Evolutionary conservation across 2,329 filamentous ascomycete species (phyloP), one percentile per base, ranked within the genome.

Genomic region (Dryadomyces sulphureus): DNA sequence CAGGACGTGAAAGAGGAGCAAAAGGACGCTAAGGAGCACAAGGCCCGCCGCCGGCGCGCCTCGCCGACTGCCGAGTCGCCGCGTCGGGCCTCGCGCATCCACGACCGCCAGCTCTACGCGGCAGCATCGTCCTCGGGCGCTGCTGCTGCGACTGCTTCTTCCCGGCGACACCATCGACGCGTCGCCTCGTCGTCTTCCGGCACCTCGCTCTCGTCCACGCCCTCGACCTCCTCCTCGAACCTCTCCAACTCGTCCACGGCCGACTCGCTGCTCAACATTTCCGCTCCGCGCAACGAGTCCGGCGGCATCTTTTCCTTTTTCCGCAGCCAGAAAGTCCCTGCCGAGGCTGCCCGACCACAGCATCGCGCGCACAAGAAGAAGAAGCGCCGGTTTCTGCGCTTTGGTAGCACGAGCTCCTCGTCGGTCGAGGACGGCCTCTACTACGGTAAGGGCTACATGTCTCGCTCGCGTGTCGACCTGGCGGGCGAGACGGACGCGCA

Each of bases 391-490:
- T 69, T 75, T 48, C 66, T 73, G 48, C 67, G 64, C 38, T 64
- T 67, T 50, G 64, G 62, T 50, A 73, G 71, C 50, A 68, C 63
- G 2, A 76, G 72, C 17, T 72, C 70, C 2, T 75, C 72, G 1
- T 75, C 72, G 1, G 59, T 75, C 38, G 72, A 77, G 54, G 65
- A 65, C 40, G 73, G 76, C 54, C 59, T 78, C 46, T 72, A 69
- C 4, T 77, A 75, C 57, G 73, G 73, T n/a, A 62, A 60, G 38
- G 72, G 69, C 6, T 72, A 65, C 48, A 56, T 62, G 24, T 55
- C 59, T 39, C 55, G 51, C 48, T 50, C 43, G 44, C 54, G 27
- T 30, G 43, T 40, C 24, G 4, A 25, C 27, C 12, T 11, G 24
- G 5, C 2, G 24, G 5, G 21, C 34, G 11, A 25, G 3, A 40